Evolutionary conservation across 768 basidiomycete genomes (phyloP), one percentile per base, ranked within the genome.

Genomic region (Boletus speciosus): DNA sequence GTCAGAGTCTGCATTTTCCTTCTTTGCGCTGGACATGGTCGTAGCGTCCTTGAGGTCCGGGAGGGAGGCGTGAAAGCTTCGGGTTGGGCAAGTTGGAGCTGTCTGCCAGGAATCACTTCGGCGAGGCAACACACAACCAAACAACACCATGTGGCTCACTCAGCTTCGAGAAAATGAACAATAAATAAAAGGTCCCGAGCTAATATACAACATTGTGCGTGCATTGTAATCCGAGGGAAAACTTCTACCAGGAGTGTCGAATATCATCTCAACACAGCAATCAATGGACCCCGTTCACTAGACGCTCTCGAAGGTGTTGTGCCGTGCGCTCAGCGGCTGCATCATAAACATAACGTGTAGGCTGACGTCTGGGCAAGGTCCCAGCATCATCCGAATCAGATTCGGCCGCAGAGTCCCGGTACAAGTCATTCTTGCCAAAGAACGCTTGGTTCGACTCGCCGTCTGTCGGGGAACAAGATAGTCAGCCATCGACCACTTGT

Each of bases 341-440:
- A 66, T 97, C 93, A 68, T 97, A 97, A n/a, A 88, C 91, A 70
- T 87, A 94, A 14, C 80, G 80, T 25, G 83, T 77, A 3, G 83
- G 81, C 19, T 71, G 78, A 45, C 78, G 80, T 57, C 62, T 63
- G 29, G 67, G 37, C 69, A 69, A 62, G 68, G 72, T 15, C 53
- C 61, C 54, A 37, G 46, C 42, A 16, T 81, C 79, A 23, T 83
- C 83, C 10, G 76, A 76, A 45, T 84, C 84, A 27, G 78, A 80
- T 40, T 83, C 80, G 12, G 67, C 51, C 5, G 53, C 48, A 60
- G 68, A 49, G 65, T 69, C 66, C 63, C 75, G 53, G 70, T 58
- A 52, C 61, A 65, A 49, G 34, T 72, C 66, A 36, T 73, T 73
- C 10, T 61, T 74, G 36, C 77, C 74, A 58, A 77, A 77, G 65